phyloP scores from a whole-genome alignment of 2,329 filamentous ascomycete species.

The Hirsutella rhossiliensis region DNA sequence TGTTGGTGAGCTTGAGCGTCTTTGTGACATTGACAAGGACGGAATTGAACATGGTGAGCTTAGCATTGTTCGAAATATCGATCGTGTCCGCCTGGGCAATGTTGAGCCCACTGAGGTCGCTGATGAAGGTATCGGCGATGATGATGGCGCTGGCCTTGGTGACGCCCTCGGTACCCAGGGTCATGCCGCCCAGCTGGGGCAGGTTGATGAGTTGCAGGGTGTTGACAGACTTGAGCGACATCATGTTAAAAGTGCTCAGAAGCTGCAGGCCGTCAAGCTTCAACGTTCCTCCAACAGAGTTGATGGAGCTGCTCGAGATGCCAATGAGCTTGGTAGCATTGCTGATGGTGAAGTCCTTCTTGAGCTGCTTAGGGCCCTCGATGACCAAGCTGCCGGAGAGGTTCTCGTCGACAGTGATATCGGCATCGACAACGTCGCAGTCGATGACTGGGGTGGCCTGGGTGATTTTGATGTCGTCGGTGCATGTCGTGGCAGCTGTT shows the following conservation, averaged over 20 bases:
- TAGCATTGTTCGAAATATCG: conserved; percentile 82
- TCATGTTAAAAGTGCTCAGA: conserved; percentile 57
- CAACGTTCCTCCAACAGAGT: conserved; percentile 58
- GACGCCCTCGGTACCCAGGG: conserved; percentile 43
- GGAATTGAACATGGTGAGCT: conserved; percentile 64
- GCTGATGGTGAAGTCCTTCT: conserved; percentile 49
- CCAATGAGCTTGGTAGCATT: conserved; percentile 45
- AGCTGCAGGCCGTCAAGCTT: conserved; percentile 54
- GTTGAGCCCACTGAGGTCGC: conserved; percentile 68
- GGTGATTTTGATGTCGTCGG: conserved; percentile 48
- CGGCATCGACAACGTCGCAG: conserved; percentile 60
- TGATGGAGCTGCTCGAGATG: conserved; percentile 49
- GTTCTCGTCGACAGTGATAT: conserved; percentile 49
- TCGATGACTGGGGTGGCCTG: conserved; percentile 48
- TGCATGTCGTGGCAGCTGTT: conserved; percentile 22
- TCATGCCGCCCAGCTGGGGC: conserved; percentile 39
- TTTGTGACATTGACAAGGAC: conserved; percentile 65
- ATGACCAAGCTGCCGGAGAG: conserved; percentile 49
- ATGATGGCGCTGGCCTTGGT: conserved; percentile 54
- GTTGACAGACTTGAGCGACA: conserved; percentile 50
- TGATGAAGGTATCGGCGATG: conserved; percentile 80
- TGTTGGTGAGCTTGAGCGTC: conserved; percentile 63
- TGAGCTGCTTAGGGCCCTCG: conserved; percentile 43
- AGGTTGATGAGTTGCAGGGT: conserved; percentile 63
- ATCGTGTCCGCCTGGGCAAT: conserved; percentile 60